Conservation (phyloP, 768 basidiomycete genomes). For the Mycena leptocephala region DNA sequence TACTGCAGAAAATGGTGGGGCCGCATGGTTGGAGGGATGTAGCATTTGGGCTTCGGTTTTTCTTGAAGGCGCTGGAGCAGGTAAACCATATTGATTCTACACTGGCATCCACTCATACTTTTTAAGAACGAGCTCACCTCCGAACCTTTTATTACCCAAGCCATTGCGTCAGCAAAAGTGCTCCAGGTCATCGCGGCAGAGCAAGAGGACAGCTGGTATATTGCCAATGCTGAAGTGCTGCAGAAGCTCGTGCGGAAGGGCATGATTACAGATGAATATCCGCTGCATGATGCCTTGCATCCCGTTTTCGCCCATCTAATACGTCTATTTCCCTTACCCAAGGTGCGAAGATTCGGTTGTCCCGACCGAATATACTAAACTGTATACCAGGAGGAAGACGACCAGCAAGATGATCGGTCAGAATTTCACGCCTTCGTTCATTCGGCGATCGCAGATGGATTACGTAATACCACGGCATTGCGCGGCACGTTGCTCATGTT, state of each 20-base stretch:
- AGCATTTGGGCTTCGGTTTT: constrained; percentile 92
- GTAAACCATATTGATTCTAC: constrained; percentile 56
- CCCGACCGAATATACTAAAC: constrained; percentile 42
- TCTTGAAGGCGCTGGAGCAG: constrained; percentile 87
- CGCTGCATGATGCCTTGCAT: constrained; percentile 86
- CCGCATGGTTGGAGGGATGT: constrained; percentile 93
- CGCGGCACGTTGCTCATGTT: constrained; percentile 91
- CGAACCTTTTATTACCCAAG: constrained; percentile 77
- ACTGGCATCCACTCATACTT: constrained; percentile 20
- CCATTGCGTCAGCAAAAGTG: constrained; percentile 89
- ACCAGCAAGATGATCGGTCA: constrained; percentile 78
- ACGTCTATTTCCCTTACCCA: constrained; percentile 80
- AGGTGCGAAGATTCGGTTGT: too few species aligned
- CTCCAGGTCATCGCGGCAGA: constrained; percentile 89
- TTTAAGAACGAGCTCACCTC: constrained; percentile 79
- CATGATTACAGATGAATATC: constrained; percentile 83
- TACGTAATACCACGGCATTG: constrained; percentile 80
- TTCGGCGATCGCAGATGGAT: constrained; percentile 82
- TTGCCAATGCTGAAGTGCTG: constrained; percentile 77
- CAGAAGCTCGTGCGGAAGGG: constrained; percentile 92
- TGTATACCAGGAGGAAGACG: constrained; percentile 84
- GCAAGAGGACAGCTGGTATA: constrained; percentile 89
- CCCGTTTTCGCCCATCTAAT: constrained; percentile 89
- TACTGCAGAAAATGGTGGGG: constrained; percentile 86
- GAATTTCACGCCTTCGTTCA: constrained; percentile 88